These are phyloP conservation scores for Mycosarcoma maydis DNA, from an alignment of 1,284 basidiomycete species.

Conservation along the genomic window DNA sequence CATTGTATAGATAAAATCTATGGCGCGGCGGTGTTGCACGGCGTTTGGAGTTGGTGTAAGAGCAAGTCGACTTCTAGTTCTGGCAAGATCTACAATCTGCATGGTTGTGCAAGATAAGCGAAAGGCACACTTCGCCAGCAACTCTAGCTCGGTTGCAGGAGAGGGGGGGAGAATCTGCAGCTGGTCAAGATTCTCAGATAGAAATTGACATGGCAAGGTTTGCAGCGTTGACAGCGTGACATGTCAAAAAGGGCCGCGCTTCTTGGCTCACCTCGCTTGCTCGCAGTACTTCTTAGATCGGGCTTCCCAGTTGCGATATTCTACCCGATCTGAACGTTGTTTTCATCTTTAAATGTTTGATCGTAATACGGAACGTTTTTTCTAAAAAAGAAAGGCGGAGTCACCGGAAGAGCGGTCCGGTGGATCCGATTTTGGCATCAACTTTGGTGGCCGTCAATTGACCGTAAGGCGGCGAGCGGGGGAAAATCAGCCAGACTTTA, in stretches of 20 bases:
- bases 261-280: too few relatives aligned
- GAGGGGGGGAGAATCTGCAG: background rate
- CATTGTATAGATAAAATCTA: background rate
- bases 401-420: conserved; percentile 41
- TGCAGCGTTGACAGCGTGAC: conserved; percentile 17
- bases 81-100: conserved; percentile 16
- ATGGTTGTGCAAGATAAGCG: background rate
- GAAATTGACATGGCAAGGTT: background rate
- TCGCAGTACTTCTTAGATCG: background rate
- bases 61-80: conserved; percentile 4
- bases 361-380: background rate
- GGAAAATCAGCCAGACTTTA: background rate
- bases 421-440: conserved; percentile 3
- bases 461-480: conserved; percentile 20
- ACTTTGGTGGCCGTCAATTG: conserved; percentile 26
- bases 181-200: too few relatives aligned
- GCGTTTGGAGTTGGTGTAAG: background rate
- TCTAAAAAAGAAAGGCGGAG: background rate
- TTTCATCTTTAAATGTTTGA: conserved; percentile 2
- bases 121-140: too few relatives aligned
- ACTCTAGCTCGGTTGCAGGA: too few relatives aligned
- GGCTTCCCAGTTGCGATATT: background rate
- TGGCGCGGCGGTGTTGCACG: conserved; percentile 1
- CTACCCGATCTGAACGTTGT: too few relatives aligned
- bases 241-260: conserved; percentile 24